Percentiles rank a stretch among this genome's conserved stretches.
phyloP scores from a whole-genome alignment of 495 filamentous ascomycete species.

The Aspergillus affinis region DNA sequence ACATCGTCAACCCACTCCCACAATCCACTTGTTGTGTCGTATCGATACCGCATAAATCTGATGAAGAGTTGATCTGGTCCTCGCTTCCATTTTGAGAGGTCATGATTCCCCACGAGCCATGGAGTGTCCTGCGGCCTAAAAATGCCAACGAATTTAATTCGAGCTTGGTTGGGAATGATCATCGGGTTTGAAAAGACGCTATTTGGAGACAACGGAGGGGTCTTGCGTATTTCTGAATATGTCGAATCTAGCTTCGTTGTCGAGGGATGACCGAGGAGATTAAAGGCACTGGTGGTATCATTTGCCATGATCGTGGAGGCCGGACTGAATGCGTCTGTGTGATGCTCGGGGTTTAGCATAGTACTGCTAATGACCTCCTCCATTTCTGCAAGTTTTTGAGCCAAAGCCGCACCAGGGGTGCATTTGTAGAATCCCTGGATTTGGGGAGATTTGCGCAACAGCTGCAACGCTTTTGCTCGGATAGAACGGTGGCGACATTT shows the following conservation, averaged over 20 bases:
- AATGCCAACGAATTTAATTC: constrained; percentile 2
- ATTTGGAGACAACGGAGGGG: not conserved
- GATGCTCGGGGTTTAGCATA: not conserved
- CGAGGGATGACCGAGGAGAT: too few relatives aligned
- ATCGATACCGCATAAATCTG: not conserved
- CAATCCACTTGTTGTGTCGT: not conserved
- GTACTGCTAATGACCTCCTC: constrained; percentile 22
- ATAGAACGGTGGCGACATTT: constrained; percentile 34
- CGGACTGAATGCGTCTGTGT: not conserved
- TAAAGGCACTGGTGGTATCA: not conserved
- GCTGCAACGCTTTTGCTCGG: constrained; percentile 28
- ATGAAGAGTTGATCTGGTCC: constrained; percentile 2
- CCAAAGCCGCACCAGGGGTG: constrained; percentile 14
- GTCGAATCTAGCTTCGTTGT: too few relatives aligned
- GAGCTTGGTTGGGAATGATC: not conserved
- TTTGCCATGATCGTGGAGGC: not conserved
- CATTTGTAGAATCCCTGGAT: constrained; percentile 34
- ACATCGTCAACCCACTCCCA: not conserved
- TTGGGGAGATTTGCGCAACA: constrained; percentile 28
- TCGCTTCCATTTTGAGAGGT: constrained; percentile 1
- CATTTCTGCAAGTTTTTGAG: constrained; percentile 24
- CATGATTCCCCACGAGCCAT: not conserved
- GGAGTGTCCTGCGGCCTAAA: constrained; percentile 1
- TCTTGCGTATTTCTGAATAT: not conserved
- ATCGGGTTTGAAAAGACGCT: not conserved